Evolutionary conservation across 1,139 yeast genomes (phyloP).

Genomic region (Protomyces inundatus): DNA sequence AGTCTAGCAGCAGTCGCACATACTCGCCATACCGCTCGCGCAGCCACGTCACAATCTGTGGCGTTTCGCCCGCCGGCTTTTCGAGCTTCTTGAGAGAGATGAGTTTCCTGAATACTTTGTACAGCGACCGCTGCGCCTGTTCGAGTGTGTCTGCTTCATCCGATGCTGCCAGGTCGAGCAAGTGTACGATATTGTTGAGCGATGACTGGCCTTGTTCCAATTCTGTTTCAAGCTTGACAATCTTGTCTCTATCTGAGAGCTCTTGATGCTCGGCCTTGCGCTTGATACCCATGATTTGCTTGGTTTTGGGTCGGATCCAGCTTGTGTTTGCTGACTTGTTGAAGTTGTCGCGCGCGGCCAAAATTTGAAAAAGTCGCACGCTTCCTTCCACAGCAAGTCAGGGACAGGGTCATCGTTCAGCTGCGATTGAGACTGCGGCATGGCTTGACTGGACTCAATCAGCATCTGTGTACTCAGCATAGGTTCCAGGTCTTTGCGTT

Average conservation of each 20-base stretch:
- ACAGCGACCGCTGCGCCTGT: constrained; percentile 16
- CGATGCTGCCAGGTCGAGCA: constrained; percentile 16
- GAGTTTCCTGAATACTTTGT: constrained; percentile 17
- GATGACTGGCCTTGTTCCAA: constrained; percentile 17
- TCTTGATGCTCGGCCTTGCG: constrained; percentile 1
- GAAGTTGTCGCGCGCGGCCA: background rate
- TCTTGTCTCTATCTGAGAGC: background rate
- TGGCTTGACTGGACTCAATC: background rate
- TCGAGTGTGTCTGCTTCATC: background rate
- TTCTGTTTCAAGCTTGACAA: constrained; percentile 1
- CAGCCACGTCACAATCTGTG: constrained; percentile 49
- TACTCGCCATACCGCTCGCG: constrained; percentile 55
- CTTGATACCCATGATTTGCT: background rate
- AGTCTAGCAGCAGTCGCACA: constrained; percentile 45
- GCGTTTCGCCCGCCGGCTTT: constrained; percentile 18
- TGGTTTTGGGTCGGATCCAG: background rate
- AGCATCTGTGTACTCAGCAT: background rate
- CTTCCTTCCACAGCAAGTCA: background rate
- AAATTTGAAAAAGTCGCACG: background rate
- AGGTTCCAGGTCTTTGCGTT: background rate
- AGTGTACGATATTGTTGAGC: constrained; percentile 19
- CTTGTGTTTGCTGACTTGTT: background rate
- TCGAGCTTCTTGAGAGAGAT: constrained; percentile 14
- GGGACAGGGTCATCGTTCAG: too few relatives aligned
- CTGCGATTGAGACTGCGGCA: too few relatives aligned